Evolutionary conservation across 202 grass and related monocot species (phyloP), one percentile per base, ranked within the genome.

Genomic region (Setaria italica): DNA sequence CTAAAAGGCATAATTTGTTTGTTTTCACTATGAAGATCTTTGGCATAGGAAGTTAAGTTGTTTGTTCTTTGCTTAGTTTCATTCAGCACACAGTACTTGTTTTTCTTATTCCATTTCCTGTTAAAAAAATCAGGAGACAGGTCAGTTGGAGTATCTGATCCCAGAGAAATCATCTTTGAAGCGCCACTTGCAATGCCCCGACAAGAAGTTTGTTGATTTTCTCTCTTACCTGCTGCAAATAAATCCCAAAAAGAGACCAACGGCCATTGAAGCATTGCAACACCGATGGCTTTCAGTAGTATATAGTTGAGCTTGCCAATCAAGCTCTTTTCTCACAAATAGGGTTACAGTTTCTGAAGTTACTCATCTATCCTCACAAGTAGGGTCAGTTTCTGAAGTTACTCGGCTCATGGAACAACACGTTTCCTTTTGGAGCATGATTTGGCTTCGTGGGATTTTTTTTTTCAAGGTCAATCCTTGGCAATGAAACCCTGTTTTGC

Each of bases 151-250:
- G 83, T 97, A 93, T 89, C 74, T 99, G 77, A 89, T 97, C 80
- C 94, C 97, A 19, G 94, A 97, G 82, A 99, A 91, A 85, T 94
- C 92, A 19, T 97, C 92, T 51, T 89, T 99, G 80, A 64, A 76
- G 50, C 79, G 78, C 41, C 94, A 92, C 65, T 84, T 99, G 70
- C 82, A 90, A 57, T 84, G 79, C 59, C 74, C 92, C 11, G 97
- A 99, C 87, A 79, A 89, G 25, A 93, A 93, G 79, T 99, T 99
- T 80, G 81, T 93, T 67, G 87, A 97, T 90, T 99, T 99, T 56
- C 74, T 99, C 68, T 93, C 89, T 20, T 99, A 90, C 85, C 89
- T 99, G 66, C 88, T 99, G 53, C 94, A 97, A 87, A 92, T 93
- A 88, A 97, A 99, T 83, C 94, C 92, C 13, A 81, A 66, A 79